Base-by-base conservation (phyloP, 1,284 basidiomycete genomes). In the Boletus sp. region DNA sequence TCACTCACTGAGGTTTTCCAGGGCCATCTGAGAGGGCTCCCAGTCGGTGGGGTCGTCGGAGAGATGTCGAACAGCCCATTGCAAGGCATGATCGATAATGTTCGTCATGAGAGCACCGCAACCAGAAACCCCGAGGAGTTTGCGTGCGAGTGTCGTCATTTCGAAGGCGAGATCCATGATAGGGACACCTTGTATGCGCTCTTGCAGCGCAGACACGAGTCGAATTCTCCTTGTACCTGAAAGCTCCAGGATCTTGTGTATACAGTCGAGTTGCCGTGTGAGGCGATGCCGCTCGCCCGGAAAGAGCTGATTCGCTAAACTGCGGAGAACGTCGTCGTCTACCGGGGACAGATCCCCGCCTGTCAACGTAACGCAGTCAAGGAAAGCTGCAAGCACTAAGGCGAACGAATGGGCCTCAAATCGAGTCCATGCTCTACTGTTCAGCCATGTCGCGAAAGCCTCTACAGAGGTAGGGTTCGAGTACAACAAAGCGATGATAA, bases 11-110 rank as follows among this genome's bases (percentile, higher is more conserved):
- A 81, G 58, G 36, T 50, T 65, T 16, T 62, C 51, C n/a, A 76
- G 44, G 16, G 64, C 53, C 12, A 33, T 37, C n/a, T 53, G 12
- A 5, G 45, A 38, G 12, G 49, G 57, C 13, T 61, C 55, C 2
- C 52, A 52, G 12, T 57, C 54, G 7, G 59, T 48, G 19, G 59
- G 57, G 0, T 66, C 60, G 9, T 56, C 63, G 0, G 71, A 69
- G 48, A 79, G 66, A 27, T 61, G 56, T 30, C 71, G 67, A 9
- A 78, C 73, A 5, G 73, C 71, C 76, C 78, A 80, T 41, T 72
- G 69, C 49, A 83, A 56, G 0, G 68, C 73, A 41, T 69, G 65
- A 42, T 78, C 74, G 2, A 77, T 55, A 9, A 82, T 54, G 13
- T 49, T 58, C 6, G 63, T 60, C 7, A 66, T 53, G 10, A 75